A percentile compares a stretch with the other conserved stretches of the same genome.
phyloP scores from a whole-genome alignment of 75 land plant genomes.

The Selaginella tamariscina region DNA sequence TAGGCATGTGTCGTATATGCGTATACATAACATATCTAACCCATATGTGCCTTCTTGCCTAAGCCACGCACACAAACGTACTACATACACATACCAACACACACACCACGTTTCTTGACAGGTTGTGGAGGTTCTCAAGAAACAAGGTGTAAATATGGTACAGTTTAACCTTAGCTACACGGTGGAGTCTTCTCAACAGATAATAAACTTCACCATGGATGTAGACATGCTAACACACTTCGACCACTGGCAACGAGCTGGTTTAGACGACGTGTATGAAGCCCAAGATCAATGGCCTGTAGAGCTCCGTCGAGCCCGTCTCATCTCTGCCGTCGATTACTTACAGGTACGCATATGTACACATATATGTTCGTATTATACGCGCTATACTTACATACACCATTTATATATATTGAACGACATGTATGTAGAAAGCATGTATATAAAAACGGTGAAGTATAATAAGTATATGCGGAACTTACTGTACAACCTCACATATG shows the following conservation, averaged over 20 bases:
- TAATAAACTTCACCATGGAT: conserved; percentile 67
- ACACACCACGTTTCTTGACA: conserved; percentile 10
- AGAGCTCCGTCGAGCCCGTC: conserved; percentile 62
- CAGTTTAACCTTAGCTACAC: conserved; percentile 57
- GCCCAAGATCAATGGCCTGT: conserved; percentile 80
- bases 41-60: too few species aligned
- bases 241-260: conserved; percentile 73
- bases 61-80: background rate
- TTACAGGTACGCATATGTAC: conserved; percentile 35
- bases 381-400: background rate
- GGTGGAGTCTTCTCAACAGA: conserved; percentile 46
- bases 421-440: too few species aligned
- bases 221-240: conserved; percentile 73
- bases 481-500: too few species aligned
- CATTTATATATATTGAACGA: too few species aligned
- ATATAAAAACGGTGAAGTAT: too few species aligned
- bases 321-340: conserved; percentile 72
- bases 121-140: conserved; percentile 49
- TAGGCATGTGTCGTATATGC: background rate
- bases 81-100: background rate
- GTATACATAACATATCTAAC: background rate
- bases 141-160: conserved; percentile 51
- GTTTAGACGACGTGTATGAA: conserved; percentile 52
- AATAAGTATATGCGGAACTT: too few species aligned
- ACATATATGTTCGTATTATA: background rate